Evolutionary conservation across 768 basidiomycete species (phyloP).

Genomic region (Sutorius australiensis): DNA sequence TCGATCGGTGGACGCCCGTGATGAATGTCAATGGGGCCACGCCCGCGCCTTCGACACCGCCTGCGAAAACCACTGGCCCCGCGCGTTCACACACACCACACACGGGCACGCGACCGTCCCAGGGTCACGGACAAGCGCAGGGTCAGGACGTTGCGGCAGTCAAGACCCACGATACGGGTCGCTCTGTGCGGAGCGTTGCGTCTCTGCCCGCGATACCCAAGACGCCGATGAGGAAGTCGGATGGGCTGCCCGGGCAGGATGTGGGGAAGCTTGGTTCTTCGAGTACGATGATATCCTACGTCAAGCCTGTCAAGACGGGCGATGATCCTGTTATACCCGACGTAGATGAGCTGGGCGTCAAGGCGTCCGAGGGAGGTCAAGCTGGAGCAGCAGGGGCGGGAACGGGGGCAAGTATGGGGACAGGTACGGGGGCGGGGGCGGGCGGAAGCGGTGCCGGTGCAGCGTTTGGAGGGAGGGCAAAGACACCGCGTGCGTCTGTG

Average conservation of each 20-base stretch:
- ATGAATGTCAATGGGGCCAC: conserved; percentile 22
- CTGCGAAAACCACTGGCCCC: conserved; percentile 39
- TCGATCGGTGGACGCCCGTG: conserved; percentile 67
- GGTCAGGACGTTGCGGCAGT: conserved; percentile 20
- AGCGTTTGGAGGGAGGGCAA: conserved; percentile 16
- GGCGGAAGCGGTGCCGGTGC: conserved; percentile 8
- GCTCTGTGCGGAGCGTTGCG: conserved; percentile 38
- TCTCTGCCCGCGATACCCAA: conserved; percentile 38
- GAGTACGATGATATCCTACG: conserved; percentile 68
- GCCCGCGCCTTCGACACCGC: conserved; percentile 36
- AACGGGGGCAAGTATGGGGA: too few species aligned
- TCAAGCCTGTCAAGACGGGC: conserved; percentile 47
- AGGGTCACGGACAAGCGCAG: conserved; percentile 13
- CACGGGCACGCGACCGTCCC: conserved; percentile 21
- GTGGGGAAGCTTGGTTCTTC: conserved; percentile 60
- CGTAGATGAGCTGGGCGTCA: conserved; percentile 40
- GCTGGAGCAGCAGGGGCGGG: conserved; percentile 8
- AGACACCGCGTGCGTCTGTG: conserved; percentile 21
- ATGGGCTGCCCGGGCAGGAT: conserved; percentile 21
- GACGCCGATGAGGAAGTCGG: conserved; percentile 26
- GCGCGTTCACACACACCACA: conserved; percentile 40
- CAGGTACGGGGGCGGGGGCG: background rate
- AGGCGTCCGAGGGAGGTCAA: conserved; percentile 44
- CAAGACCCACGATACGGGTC: conserved; percentile 31
- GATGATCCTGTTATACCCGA: conserved; percentile 36